These are phyloP conservation scores for Globisporangium okanoganense DNA, from an alignment of 352 stramenopile species.

Conservation along the genomic window DNA sequence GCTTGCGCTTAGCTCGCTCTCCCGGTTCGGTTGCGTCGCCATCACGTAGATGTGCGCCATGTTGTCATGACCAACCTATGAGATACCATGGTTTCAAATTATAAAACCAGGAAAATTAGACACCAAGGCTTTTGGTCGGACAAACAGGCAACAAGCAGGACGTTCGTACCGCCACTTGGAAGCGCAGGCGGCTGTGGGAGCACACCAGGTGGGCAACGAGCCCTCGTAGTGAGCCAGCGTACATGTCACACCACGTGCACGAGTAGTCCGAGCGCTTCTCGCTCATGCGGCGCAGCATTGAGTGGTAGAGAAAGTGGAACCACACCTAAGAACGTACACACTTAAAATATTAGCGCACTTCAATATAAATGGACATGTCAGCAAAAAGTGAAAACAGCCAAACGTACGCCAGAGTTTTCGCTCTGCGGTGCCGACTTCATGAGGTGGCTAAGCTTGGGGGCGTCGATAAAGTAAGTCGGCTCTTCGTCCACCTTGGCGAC, in stretches of 20 bases:
- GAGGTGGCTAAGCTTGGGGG: slow-evolving; percentile 14
- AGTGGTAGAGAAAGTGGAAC: slow-evolving; percentile 86
- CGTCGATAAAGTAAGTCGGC: slow-evolving; percentile 14
- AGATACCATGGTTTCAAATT: neutral
- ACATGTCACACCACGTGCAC: slow-evolving; percentile 84
- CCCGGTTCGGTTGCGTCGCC: slow-evolving; percentile 29
- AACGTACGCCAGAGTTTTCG: slow-evolving; percentile 13
- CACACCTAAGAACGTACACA: slow-evolving; percentile 39
- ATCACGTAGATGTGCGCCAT: slow-evolving; percentile 85
- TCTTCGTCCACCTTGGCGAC: slow-evolving; percentile 3
- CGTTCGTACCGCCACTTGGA: slow-evolving; percentile 65
- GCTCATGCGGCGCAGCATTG: slow-evolving; percentile 72
- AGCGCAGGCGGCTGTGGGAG: slow-evolving; percentile 76
- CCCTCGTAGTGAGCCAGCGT: slow-evolving; percentile 60
- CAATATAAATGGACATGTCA: neutral
- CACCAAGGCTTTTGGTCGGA: neutral
- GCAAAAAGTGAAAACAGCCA: neutral
- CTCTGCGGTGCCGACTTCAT: slow-evolving; percentile 9
- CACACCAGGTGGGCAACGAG: slow-evolving; percentile 74
- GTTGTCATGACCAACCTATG: slow-evolving; percentile 68
- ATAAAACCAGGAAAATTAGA: neutral
- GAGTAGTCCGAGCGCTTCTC: slow-evolving; percentile 81
- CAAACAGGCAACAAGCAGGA: neutral
- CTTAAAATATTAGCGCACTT: neutral
- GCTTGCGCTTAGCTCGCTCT: slow-evolving; percentile 17